Evolutionary conservation across 305 asterid genomes (phyloP).

Genomic region (Ruellia speciosa): DNA sequence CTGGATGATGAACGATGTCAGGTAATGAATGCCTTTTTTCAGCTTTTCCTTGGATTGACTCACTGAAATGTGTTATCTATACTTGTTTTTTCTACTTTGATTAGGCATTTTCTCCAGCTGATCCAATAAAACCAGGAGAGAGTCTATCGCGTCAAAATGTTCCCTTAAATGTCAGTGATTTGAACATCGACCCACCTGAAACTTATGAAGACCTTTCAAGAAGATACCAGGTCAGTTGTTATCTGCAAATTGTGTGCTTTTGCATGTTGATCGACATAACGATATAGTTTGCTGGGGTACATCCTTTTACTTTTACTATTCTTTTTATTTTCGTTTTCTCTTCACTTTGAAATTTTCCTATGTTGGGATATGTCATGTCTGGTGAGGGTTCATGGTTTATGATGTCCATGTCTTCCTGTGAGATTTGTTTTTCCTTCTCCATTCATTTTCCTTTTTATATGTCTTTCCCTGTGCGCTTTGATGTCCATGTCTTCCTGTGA

Average conservation of each 20-base stretch:
- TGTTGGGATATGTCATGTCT: no score
- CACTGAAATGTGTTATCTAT: conserved; percentile 20
- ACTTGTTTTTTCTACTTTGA: background rate
- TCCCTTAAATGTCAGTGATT: conserved; percentile 54
- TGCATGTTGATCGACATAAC: background rate
- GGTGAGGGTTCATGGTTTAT: no score
- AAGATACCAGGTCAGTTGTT: conserved; percentile 75
- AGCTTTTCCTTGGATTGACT: conserved; percentile 13
- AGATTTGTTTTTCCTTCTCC: no score
- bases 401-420: no score
- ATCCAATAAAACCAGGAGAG: conserved; percentile 78
- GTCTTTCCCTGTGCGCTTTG: no score
- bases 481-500: no score
- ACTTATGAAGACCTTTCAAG: conserved; percentile 48
- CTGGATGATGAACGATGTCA: conserved; percentile 89
- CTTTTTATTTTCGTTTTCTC: no score
- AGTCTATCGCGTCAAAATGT: conserved; percentile 54
- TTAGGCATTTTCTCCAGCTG: conserved; percentile 83
- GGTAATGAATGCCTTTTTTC: conserved; percentile 35
- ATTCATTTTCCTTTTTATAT: no score
- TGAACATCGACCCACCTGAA: conserved; percentile 56
- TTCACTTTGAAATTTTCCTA: no score
- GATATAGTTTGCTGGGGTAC: no score
- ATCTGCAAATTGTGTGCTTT: conserved; percentile 6
- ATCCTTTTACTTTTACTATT: background rate